A percentile compares a stretch with the other conserved stretches of the same genome.
phyloP scores from a whole-genome alignment of 805 yeast genomes.

The Candida ulmi region DNA sequence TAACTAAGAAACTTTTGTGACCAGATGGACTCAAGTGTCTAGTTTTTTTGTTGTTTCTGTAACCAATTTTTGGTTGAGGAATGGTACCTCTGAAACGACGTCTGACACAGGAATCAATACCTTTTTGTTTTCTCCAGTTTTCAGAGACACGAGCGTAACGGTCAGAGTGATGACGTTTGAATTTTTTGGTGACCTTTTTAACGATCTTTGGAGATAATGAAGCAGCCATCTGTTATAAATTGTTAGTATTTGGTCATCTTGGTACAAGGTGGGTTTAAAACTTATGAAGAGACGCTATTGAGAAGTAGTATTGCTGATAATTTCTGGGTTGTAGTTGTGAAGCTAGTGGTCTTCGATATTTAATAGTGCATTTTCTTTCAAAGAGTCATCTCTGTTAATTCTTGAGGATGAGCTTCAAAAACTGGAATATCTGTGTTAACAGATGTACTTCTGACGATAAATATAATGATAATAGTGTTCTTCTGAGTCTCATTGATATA shows the following conservation, averaged over 20 bases:
- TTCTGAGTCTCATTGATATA: too few species aligned
- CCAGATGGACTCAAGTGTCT: constrained; percentile 95
- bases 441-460: too few species aligned
- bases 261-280: not conserved
- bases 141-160: constrained; percentile 97
- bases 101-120: constrained; percentile 99
- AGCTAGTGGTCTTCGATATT: too few species aligned
- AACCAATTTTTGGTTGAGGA: constrained; percentile 99
- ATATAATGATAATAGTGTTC: too few species aligned
- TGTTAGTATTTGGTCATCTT: constrained; percentile 20
- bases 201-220: constrained; percentile 98
- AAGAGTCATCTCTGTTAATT: too few species aligned
- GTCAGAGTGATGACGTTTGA: constrained; percentile 99
- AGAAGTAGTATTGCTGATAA: too few species aligned
- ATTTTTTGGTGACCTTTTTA: constrained; percentile 98
- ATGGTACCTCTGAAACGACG: constrained; percentile 99
- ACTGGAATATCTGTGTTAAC: too few species aligned
- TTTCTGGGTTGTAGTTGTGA: too few species aligned
- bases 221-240: constrained; percentile 76
- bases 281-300: too few species aligned
- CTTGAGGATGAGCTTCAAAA: too few species aligned
- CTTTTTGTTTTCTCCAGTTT: constrained; percentile 99
- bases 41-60: constrained; percentile 99
- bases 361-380: too few species aligned
- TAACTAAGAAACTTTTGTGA: constrained; percentile 93